Evolutionary conservation across 306 rosid species (phyloP).

Genomic region (Dryas drummondii): DNA sequence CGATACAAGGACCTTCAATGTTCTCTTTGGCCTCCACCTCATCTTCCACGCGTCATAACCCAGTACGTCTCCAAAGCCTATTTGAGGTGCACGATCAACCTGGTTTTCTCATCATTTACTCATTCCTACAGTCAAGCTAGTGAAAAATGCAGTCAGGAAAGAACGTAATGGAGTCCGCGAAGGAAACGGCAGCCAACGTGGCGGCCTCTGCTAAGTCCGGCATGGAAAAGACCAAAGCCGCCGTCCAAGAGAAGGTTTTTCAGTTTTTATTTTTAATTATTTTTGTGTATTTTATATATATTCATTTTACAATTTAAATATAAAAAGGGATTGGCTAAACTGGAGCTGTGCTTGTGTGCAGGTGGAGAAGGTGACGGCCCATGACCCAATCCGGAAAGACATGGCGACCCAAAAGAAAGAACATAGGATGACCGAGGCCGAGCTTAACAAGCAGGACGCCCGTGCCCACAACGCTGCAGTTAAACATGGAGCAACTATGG

Average conservation of each 20-base stretch:
- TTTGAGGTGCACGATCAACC: background rate
- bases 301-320: background rate
- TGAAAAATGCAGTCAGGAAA: constrained; percentile 39
- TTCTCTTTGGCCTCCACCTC: background rate
- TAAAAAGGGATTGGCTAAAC: no score
- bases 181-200: constrained; percentile 66
- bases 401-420: constrained; percentile 50
- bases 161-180: constrained; percentile 42
- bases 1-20: background rate
- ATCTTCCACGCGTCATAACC: background rate
- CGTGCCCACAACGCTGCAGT: constrained; percentile 40
- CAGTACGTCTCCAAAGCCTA: background rate
- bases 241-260: constrained; percentile 66
- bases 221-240: constrained; percentile 75
- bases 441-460: constrained; percentile 52
- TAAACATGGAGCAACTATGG: background rate
- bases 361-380: constrained; percentile 53
- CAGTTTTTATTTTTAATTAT: background rate
- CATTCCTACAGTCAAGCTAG: no score
- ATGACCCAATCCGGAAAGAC: constrained; percentile 47
- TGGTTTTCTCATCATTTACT: background rate
- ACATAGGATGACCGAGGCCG: constrained; percentile 41
- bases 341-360: constrained; percentile 5
- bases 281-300: background rate
- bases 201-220: constrained; percentile 80